Base-by-base conservation (phyloP, 345 rosid genomes). In the Eucalyptus victrix region DNA sequence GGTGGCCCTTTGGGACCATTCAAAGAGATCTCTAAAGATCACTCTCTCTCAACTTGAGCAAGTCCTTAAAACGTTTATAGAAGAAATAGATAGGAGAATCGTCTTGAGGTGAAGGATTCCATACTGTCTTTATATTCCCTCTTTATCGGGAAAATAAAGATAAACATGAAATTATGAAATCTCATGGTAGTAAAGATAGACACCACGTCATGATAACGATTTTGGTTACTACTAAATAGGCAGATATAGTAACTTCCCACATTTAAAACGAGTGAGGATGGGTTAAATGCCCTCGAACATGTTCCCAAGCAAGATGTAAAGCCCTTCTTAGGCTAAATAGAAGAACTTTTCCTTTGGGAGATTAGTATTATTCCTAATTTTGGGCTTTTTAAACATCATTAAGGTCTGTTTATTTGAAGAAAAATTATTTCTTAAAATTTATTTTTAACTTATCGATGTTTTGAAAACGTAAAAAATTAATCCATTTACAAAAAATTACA, bases 131-230 rank as follows among this genome's bases (percentile, higher is more conserved):
- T 3, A 0, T 49, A 49, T 49, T 14, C 0, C 1, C 3, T 14
- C 0, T 49, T 0, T 49, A 1, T 49, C 3, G 0, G 1, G 0
- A 49, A 49, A n/a, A n/a, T n/a, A n/a, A n/a, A n/a, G n/a, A n/a
- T n/a, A n/a, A n/a, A n/a, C n/a, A n/a, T n/a, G n/a, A n/a, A n/a
- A n/a, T n/a, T n/a, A n/a, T n/a, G n/a, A n/a, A n/a, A n/a, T n/a
- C n/a, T n/a, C n/a, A n/a, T n/a, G n/a, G n/a, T n/a, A n/a, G n/a
- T n/a, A n/a, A n/a, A n/a, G n/a, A n/a, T n/a, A n/a, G n/a, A n/a
- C n/a, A n/a, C n/a, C n/a, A n/a, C n/a, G n/a, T n/a, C n/a, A n/a
- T n/a, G n/a, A n/a, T n/a, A n/a, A n/a, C n/a, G n/a, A n/a, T 49
- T 49, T 6, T 13, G 1, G 6, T 6, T 49, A 49, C 51, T 49